Evolutionary conservation across 2,329 filamentous ascomycete genomes (phyloP).

Genomic region (Colletotrichum sublineola): DNA sequence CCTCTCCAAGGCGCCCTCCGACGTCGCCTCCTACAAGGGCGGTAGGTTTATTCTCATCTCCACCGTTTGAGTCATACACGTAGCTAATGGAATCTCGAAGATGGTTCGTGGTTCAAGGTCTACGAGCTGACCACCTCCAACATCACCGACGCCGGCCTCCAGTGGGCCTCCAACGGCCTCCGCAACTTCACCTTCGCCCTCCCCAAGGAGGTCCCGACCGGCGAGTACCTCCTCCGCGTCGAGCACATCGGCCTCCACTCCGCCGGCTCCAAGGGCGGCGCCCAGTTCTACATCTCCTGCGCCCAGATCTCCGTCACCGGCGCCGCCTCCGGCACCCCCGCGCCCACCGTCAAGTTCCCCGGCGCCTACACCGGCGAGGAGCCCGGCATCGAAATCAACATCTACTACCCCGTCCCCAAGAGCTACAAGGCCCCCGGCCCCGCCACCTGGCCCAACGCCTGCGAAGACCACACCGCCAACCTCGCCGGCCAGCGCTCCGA

Average conservation of each 20-base stretch:
- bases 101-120: conserved; percentile 55
- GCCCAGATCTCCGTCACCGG: conserved; percentile 53
- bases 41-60: conserved; percentile 9
- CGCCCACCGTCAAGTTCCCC: conserved; percentile 50
- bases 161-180: conserved; percentile 51
- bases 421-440: conserved; percentile 52
- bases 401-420: conserved; percentile 53
- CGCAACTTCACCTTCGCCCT: conserved; percentile 56
- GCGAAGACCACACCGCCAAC: conserved; percentile 56
- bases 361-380: conserved; percentile 52
- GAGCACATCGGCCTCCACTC: conserved; percentile 55
- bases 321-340: conserved; percentile 49
- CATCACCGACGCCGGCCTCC: conserved; percentile 49
- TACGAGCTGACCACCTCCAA: conserved; percentile 50
- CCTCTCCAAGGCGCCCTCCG: conserved; percentile 53
- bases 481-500: conserved; percentile 49
- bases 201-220: conserved; percentile 54
- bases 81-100: too few species aligned
- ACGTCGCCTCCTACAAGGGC: conserved; percentile 49
- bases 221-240: conserved; percentile 53
- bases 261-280: conserved; percentile 49
- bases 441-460: conserved; percentile 51
- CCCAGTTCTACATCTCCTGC: conserved; percentile 55
- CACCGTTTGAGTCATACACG: too few species aligned
- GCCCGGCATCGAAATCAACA: conserved; percentile 51